Evolutionary conservation across 345 rosid genomes (phyloP).

Genomic region (Eutrema japonicum): DNA sequence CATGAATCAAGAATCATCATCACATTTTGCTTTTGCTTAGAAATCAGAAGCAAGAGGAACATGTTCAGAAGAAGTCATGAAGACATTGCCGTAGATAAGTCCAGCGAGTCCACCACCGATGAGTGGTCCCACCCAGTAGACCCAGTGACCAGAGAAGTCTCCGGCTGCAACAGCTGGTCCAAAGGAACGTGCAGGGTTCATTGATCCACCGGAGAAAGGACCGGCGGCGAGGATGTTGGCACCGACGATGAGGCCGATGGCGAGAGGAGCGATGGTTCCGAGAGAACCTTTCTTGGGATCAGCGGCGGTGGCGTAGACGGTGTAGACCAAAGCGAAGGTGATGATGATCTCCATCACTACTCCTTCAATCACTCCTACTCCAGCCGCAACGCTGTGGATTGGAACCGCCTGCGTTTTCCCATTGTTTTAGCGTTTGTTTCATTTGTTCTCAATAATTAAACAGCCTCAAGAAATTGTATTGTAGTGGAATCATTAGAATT

Average conservation of each 20-base stretch:
- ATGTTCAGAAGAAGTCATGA: constrained; percentile 58
- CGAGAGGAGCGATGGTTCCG: constrained; percentile 88
- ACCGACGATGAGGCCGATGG: constrained; percentile 92
- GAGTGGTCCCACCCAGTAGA: constrained; percentile 94
- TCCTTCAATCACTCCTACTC: constrained; percentile 78
- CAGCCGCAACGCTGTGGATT: constrained; percentile 74
- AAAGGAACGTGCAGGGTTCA: constrained; percentile 97
- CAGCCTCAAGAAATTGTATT: background rate
- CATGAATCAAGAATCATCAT: constrained; percentile 33
- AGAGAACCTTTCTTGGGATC: constrained; percentile 94
- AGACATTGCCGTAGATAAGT: constrained; percentile 67
- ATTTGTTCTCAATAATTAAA: constrained; percentile 1
- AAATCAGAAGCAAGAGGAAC: constrained; percentile 48
- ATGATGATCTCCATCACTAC: constrained; percentile 89
- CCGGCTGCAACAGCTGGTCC: constrained; percentile 93
- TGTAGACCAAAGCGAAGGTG: constrained; percentile 92
- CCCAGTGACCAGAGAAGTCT: constrained; percentile 86
- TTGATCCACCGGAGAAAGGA: constrained; percentile 95
- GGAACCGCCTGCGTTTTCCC: constrained; percentile 63
- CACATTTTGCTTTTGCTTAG: constrained; percentile 19
- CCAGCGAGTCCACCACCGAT: constrained; percentile 92
- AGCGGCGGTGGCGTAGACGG: constrained; percentile 92
- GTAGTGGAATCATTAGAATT: constrained; percentile 8
- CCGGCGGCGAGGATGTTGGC: constrained; percentile 97
- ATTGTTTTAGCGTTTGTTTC: constrained; percentile 21